Evolutionary conservation across 495 filamentous ascomycete species (phyloP), one percentile per base, ranked within the genome.

Genomic region (Aspergillus avenaceus): DNA sequence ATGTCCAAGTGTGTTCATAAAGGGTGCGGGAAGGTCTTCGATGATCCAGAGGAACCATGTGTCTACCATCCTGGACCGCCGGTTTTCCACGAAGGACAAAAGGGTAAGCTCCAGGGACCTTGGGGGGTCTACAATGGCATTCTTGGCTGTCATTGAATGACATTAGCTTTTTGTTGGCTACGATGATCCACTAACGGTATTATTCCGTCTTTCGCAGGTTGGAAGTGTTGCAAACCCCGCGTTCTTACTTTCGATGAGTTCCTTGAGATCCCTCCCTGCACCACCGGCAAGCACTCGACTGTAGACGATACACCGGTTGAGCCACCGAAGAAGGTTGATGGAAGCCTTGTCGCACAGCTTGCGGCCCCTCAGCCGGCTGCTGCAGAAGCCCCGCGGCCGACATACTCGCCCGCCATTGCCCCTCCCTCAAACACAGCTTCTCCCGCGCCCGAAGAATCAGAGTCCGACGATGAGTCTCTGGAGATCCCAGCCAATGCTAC

Each of bases 201-300:
- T 52, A 47, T 45, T 37, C 34, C 52, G 31, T 36, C 51, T 22
- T 26, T 54, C 12, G 13, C 65, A 97, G 93, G 93, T 59, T 99
- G 93, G 93, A 96, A 96, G 76, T 99, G 93, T 74, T 99, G 93
- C 79, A 99, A 97, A 75, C 87, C 91, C 49, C 87, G 95, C 68
- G 90, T 97, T 55, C 79, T 99, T 56, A 97, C 92, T 43, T 99
- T 99, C 62, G 95, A 99, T 70, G 93, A 99, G 73, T 99, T 99
- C 76, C 88, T 97, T 60, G 67, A 78, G 41, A 97, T 99, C 56
- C 80, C 89, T 24, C 91, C 95, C 19, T 99, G 93, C 77, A 96
- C 95, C 18, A 88, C 84, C 14, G 93, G 93, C 59, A 93, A 85
- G 55, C 93, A 99, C 74, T 92, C 88, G 46, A 89, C 86, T 4